These are phyloP conservation scores for Dalbergia oliveri DNA, from an alignment of 306 rosid species.

Conservation along the genomic window DNA sequence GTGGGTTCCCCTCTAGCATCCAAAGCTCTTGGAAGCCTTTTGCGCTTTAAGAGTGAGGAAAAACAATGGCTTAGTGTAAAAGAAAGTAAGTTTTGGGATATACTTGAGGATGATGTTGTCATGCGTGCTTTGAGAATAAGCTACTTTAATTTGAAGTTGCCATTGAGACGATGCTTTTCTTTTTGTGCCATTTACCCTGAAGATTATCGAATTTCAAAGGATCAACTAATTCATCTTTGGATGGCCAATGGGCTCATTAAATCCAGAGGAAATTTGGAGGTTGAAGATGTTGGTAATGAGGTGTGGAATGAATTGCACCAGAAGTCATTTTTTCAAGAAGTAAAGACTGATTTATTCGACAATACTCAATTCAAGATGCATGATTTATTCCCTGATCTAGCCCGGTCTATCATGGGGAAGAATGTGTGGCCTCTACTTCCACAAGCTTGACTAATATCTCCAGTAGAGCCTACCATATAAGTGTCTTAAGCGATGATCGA, in stretches of 20 bases:
- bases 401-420: constrained; percentile 24
- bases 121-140: constrained; percentile 37
- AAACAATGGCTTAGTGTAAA: constrained; percentile 15
- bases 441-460: background rate
- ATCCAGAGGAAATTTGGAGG: background rate
- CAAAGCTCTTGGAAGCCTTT: constrained; percentile 41
- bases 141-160: constrained; percentile 13
- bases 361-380: constrained; percentile 33
- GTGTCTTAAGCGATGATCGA: background rate
- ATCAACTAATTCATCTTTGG: constrained; percentile 35
- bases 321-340: constrained; percentile 46
- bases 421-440: background rate
- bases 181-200: constrained; percentile 49
- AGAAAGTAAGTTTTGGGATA: constrained; percentile 37
- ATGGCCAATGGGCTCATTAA: constrained; percentile 45
- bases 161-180: constrained; percentile 40
- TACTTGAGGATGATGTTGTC: background rate
- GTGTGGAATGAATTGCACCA: constrained; percentile 35
- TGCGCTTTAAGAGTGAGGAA: constrained; percentile 35
- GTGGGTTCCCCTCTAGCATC: constrained; percentile 42
- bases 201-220: background rate
- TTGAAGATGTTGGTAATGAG: constrained; percentile 45
- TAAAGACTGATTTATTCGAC: background rate
- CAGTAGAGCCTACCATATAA: background rate
- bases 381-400: constrained; percentile 48